Conservation (phyloP, 768 basidiomycete species). For the Boletus vermiculosoides region DNA sequence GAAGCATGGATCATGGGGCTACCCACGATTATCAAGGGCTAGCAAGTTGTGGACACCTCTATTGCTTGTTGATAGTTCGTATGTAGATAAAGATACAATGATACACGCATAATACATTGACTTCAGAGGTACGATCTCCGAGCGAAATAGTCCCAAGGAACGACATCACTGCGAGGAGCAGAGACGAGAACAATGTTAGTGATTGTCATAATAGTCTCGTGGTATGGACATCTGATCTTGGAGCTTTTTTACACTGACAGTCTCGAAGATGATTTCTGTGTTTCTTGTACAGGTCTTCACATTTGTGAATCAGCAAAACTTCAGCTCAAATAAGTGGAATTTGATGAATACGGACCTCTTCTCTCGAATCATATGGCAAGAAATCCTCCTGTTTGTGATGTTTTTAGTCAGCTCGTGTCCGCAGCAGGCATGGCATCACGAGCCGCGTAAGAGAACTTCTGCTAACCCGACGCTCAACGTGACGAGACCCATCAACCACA, state of each 20-base stretch:
- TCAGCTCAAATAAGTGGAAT: background rate
- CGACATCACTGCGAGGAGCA: too few species aligned
- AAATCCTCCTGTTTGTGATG: slow-evolving; percentile 10
- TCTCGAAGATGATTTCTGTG: slow-evolving; percentile 23
- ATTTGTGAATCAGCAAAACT: background rate
- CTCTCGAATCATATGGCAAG: slow-evolving; percentile 8
- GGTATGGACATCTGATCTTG: slow-evolving; percentile 7
- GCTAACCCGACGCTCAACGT: slow-evolving; percentile 22
- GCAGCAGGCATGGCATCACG: background rate
- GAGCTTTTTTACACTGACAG: slow-evolving; percentile 15
- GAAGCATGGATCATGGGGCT: background rate
- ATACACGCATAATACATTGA: background rate
- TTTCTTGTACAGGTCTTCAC: slow-evolving; percentile 13
- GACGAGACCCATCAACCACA: slow-evolving; percentile 23
- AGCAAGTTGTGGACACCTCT: background rate
- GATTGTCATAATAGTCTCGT: background rate
- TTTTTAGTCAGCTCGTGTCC: slow-evolving; percentile 9
- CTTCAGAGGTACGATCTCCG: too few species aligned
- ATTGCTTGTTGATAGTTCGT: background rate
- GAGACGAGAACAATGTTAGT: background rate
- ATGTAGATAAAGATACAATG: slow-evolving; percentile 4
- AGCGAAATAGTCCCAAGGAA: too few species aligned
- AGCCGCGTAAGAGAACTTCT: background rate
- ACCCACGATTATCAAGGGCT: background rate
- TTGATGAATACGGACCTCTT: slow-evolving; percentile 8